phyloP scores from a whole-genome alignment of 306 rosid species.

The Fragaria ananassa region DNA sequence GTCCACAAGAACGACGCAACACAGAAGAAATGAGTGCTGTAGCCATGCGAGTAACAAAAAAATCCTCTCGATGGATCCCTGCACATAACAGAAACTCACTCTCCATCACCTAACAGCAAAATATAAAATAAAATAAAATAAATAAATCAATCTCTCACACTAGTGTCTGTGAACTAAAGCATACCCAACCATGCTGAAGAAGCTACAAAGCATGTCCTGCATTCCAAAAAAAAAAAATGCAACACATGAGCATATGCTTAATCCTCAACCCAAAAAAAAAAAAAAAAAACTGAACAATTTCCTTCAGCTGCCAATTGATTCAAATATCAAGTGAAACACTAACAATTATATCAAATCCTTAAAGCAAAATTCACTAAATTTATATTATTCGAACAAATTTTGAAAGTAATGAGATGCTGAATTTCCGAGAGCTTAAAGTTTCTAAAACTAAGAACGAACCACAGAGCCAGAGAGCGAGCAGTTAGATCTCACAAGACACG shows the following conservation, averaged over 20 bases:
- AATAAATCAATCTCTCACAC: not conserved
- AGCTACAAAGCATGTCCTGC: conserved; percentile 99
- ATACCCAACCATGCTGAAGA: conserved; percentile 94
- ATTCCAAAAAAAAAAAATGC: conserved; percentile 23
- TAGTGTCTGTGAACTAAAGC: conserved; percentile 24
- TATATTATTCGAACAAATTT: not conserved
- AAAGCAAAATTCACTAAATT: not conserved
- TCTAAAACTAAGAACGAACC: not conserved
- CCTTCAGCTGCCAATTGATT: not conserved
- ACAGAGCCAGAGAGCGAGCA: not conserved
- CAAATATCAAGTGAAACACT: not conserved
- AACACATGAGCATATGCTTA: conserved; percentile 29
- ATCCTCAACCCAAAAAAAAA: not conserved
- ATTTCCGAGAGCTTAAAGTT: not conserved
- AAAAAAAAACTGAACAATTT: not conserved
- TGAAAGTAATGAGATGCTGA: not conserved
- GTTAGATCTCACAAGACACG: conserved; percentile 20
- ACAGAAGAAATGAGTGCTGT: conserved; percentile 87
- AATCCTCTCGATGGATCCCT: conserved; percentile 93
- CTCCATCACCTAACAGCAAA: conserved; percentile 18
- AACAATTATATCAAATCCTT: not conserved
- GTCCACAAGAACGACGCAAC: conserved; percentile 99
- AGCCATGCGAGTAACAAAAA: conserved; percentile 85
- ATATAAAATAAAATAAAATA: conserved; percentile 12
- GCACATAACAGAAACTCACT: conserved; percentile 32